Evolutionary conservation across 305 asterid genomes (phyloP).

Genomic region (Fraxinus nigra): DNA sequence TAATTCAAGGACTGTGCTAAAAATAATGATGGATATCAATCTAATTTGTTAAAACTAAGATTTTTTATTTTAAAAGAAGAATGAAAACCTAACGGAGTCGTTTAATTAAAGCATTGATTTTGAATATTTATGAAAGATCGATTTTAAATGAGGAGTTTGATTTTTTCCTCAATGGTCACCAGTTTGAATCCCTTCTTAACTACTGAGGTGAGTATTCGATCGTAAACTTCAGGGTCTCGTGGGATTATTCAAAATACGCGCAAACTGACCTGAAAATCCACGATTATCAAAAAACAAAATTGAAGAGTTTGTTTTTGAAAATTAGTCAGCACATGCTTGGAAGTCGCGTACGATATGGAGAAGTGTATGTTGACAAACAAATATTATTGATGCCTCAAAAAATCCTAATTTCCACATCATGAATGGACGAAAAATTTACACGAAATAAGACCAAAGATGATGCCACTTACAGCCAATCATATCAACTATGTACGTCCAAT

Average conservation of each 20-base stretch:
- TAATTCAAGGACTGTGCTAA: background rate
- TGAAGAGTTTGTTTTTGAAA: background rate
- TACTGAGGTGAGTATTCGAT: too few species aligned
- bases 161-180: background rate
- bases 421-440: background rate
- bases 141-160: background rate
- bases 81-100: background rate
- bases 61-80: background rate
- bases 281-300: too few species aligned
- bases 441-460: background rate
- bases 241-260: too few species aligned
- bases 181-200: too few species aligned
- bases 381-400: background rate
- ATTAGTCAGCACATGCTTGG: background rate
- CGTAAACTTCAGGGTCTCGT: too few species aligned
- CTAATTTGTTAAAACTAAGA: background rate
- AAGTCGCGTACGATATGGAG: background rate
- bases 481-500: background rate
- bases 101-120: background rate
- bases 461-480: background rate
- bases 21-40: background rate
- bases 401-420: background rate
- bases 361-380: background rate
- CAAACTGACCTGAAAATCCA: too few species aligned
- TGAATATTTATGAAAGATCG: background rate